Conservation (phyloP, 441 rosid genomes). For the Mallotus repandus region DNA sequence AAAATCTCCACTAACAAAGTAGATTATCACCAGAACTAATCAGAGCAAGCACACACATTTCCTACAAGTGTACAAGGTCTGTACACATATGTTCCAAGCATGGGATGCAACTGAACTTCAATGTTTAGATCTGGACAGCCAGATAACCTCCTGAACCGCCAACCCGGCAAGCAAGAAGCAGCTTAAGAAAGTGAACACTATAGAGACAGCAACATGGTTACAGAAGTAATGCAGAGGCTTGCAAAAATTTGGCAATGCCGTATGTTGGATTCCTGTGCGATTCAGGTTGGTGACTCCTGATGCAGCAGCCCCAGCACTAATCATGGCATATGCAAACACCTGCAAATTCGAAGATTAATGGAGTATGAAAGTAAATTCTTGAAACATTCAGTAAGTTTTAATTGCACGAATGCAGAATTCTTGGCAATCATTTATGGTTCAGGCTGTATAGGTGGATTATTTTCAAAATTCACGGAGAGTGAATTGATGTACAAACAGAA, state of each 20-base stretch:
- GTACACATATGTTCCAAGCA: background rate
- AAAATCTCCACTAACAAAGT: slow-evolving; percentile 2
- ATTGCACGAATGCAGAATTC: background rate
- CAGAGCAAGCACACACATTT: background rate
- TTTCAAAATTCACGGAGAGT: background rate
- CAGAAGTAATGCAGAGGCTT: slow-evolving; percentile 63
- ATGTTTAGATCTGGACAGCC: slow-evolving; percentile 51
- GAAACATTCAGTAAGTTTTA: background rate
- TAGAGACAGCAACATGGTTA: slow-evolving; percentile 63
- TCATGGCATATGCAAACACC: slow-evolving; percentile 63
- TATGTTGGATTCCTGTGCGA: slow-evolving; percentile 69
- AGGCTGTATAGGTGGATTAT: background rate
- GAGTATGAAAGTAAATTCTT: background rate
- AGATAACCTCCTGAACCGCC: slow-evolving; percentile 53
- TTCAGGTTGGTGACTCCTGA: slow-evolving; percentile 81
- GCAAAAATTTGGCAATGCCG: slow-evolving; percentile 80
- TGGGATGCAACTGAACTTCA: slow-evolving; percentile 7
- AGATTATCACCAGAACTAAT: background rate
- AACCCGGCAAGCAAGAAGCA: slow-evolving; percentile 59
- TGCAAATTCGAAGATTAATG: slow-evolving; percentile 21
- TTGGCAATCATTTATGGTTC: background rate
- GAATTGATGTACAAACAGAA: background rate
- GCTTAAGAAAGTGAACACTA: slow-evolving; percentile 61
- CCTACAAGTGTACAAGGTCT: slow-evolving; percentile 1
- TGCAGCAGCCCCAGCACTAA: slow-evolving; percentile 81